Conservation (phyloP, 257 asterid species). For the Nicotiana obtusifolia region DNA sequence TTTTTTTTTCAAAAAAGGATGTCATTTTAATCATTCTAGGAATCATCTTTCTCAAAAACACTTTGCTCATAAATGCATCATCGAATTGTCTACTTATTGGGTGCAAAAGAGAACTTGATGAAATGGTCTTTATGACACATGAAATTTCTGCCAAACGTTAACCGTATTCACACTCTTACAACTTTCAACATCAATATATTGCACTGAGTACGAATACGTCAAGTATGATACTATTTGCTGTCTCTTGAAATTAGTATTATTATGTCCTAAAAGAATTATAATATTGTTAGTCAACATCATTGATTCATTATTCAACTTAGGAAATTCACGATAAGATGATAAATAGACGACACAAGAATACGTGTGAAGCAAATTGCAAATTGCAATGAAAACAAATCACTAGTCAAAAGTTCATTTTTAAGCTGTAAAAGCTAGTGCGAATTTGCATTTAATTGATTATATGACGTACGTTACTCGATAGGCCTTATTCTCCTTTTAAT, state of each 20-base stretch:
- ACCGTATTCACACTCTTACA: not conserved
- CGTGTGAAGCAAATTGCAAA: not conserved
- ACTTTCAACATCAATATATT: not conserved
- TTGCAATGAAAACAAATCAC: not conserved
- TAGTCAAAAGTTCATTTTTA: not conserved
- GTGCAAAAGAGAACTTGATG: not conserved
- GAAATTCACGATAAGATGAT: not conserved
- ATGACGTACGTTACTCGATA: not conserved
- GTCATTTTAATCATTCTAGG: not conserved
- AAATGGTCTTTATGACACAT: not conserved
- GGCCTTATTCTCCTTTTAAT: not conserved
- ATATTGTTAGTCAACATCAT: not conserved
- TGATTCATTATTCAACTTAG: not conserved
- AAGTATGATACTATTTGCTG: not conserved
- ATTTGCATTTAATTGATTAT: not conserved
- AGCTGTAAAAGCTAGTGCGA: not conserved
- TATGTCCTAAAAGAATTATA: not conserved
- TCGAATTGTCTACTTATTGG: not conserved
- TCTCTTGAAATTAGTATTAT: not conserved
- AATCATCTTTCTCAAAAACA: not conserved
- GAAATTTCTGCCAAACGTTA: not conserved
- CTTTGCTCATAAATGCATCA: not conserved
- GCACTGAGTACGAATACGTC: not conserved
- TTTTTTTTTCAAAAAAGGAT: not conserved
- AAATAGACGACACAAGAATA: not conserved